phyloP scores from a whole-genome alignment of 768 basidiomycete species.

The Trametes cingulata region DNA sequence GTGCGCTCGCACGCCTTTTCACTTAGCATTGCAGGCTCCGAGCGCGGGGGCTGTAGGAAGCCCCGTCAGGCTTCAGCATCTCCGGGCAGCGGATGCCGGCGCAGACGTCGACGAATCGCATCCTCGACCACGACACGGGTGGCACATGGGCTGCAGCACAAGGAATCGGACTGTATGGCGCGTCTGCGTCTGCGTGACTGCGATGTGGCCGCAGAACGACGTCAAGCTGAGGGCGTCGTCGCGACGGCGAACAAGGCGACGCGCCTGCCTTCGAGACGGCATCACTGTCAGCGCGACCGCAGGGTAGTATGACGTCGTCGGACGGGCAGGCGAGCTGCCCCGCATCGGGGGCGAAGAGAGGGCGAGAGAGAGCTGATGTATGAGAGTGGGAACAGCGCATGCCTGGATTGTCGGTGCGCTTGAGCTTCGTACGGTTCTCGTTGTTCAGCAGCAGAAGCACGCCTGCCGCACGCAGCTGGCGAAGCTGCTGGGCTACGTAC shows the following conservation, averaged over 20 bases:
- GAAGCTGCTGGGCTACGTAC: too few relatives aligned
- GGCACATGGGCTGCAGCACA: background rate
- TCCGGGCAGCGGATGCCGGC: background rate
- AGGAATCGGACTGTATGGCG: too few relatives aligned
- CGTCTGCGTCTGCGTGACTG: too few relatives aligned
- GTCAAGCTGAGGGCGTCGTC: too few relatives aligned
- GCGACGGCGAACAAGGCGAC: too few relatives aligned
- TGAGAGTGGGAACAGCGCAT: conserved; percentile 9
- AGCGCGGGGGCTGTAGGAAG: background rate
- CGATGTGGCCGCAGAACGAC: too few relatives aligned
- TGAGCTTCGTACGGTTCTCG: background rate
- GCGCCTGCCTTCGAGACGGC: too few relatives aligned
- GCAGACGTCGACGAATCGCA: too few relatives aligned
- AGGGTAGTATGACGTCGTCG: too few relatives aligned
- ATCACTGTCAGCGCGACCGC: too few relatives aligned
- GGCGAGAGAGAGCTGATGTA: background rate
- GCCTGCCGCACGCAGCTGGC: too few relatives aligned
- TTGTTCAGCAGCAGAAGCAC: background rate
- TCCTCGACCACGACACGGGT: background rate
- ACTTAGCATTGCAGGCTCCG: background rate
- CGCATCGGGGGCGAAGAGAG: background rate
- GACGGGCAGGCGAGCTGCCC: background rate
- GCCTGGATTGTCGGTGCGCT: background rate
- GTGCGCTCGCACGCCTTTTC: background rate
- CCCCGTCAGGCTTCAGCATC: too few relatives aligned